Conservation (phyloP, 1,284 basidiomycete genomes). For the Hemileccinum hortonii region DNA sequence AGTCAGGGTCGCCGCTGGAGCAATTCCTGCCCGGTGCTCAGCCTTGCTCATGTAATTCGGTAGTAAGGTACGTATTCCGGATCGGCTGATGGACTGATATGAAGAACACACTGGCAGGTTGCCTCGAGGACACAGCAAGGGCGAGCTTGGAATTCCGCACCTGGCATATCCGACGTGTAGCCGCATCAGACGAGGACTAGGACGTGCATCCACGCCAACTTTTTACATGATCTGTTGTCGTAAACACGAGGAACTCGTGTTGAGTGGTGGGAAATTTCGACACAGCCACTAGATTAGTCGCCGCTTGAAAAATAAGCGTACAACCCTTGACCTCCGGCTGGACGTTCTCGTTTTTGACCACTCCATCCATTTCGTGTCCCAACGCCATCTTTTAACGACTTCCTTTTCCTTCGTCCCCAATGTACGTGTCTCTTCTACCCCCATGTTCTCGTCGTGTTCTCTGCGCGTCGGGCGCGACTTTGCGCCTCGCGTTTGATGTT, state of each 20-base stretch:
- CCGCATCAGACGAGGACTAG: background rate
- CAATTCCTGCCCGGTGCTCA: background rate
- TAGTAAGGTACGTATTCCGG: background rate
- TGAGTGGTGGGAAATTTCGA: conserved; percentile 17
- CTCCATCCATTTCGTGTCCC: conserved; percentile 35
- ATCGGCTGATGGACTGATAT: background rate
- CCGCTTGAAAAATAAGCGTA: conserved; percentile 39
- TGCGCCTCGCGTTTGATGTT: conserved; percentile 39
- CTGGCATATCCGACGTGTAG: too few relatives aligned
- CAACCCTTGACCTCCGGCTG: conserved; percentile 40
- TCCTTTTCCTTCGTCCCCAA: conserved; percentile 20
- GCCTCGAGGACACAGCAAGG: conserved; percentile 11
- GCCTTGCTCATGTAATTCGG: background rate
- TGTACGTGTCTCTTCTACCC: conserved; percentile 28
- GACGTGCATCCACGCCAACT: background rate
- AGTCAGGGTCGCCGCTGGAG: background rate
- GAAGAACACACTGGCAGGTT: background rate
- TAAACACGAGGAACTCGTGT: conserved; percentile 14
- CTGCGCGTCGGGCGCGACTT: conserved; percentile 29
- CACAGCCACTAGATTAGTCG: conserved; percentile 31
- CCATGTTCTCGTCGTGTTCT: conserved; percentile 19
- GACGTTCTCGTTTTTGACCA: conserved; percentile 36
- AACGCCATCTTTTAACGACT: conserved; percentile 36
- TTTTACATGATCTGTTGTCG: conserved; percentile 15
- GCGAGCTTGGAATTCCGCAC: background rate